Base-by-base conservation (phyloP, 1,284 basidiomycete genomes). In the Cryptococcus depauperatus region DNA sequence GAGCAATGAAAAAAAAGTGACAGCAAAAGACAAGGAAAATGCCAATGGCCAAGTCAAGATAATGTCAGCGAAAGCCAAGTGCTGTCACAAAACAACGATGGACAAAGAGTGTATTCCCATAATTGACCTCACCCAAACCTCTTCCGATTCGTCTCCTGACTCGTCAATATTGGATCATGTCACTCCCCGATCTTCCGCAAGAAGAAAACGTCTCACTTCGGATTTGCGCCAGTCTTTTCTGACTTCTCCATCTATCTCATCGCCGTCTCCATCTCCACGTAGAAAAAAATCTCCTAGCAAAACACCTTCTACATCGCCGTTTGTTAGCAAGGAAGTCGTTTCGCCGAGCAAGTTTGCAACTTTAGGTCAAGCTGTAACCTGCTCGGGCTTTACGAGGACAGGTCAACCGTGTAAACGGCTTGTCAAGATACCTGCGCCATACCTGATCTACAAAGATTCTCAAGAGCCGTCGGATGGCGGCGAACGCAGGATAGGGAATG, bases 381-480 rank as follows among this genome's bases (percentile, higher is more conserved):
- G 70, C 47, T 55, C 67, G 10, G 70, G 70, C 10, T 70, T 57
- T 43, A 71, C 70, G 1, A 50, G 67, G 9, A 39, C 54, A 8
- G 69, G 69, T 19, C 52, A 58, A 26, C 66, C 61, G 8, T 71
- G 69, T 46, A 68, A 70, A 50, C 52, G 67, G 22, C 41, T 64
- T 18, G 67, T 70, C 34, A 60, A 59, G 19, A 35, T 49, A 0
- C 46, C 47, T 1, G 65, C 67, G 0, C 64, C 69, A 1, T 62
- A 57, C 18, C 49, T 65, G 11, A 35, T 54, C 2, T 10, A 37
- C 4, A 25, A 48, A 14, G 42, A 56, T 26, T 22, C 29, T 10
- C 16, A 35, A 32, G 16, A 34, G 34, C 28, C 5, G 35, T 21
- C 5, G 44, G 42, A 18, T 21, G 37, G 55, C 9, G n/a, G n/a